These are phyloP conservation scores for Podospora comata DNA, from an alignment of 495 filamentous ascomycete genomes.

Conservation along the genomic window DNA sequence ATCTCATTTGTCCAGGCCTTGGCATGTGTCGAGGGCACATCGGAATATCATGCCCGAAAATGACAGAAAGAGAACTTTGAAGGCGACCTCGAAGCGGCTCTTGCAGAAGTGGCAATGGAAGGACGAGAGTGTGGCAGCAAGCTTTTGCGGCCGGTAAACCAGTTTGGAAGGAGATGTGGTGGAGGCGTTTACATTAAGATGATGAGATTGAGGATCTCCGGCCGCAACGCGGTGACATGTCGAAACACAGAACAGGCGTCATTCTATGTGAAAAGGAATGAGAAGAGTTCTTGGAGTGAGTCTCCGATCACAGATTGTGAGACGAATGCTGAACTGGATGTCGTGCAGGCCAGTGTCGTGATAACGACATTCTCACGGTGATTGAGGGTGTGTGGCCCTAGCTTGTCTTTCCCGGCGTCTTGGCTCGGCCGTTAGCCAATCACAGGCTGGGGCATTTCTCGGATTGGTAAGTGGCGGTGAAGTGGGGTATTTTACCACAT, in stretches of 20 bases:
- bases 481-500: neutral
- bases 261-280: neutral
- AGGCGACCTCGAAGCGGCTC: neutral
- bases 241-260: neutral
- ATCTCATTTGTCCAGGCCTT: slow-evolving; percentile 22
- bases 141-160: neutral
- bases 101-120: neutral
- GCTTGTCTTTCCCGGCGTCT: neutral
- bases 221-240: neutral
- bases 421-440: neutral
- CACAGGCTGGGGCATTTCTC: neutral
- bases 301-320: neutral
- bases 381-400: neutral
- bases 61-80: neutral
- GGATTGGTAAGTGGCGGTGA: slow-evolving; percentile 7
- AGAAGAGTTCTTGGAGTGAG: neutral
- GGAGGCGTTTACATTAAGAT: neutral
- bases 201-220: neutral
- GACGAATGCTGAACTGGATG: neutral
- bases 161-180: neutral
- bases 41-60: neutral
- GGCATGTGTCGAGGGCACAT: slow-evolving; percentile 6
- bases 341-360: neutral
- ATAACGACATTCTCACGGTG: neutral
- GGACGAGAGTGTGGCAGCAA: neutral